Evolutionary conservation across 257 asterid genomes (phyloP).

Genomic region (Coffea canephora): DNA sequence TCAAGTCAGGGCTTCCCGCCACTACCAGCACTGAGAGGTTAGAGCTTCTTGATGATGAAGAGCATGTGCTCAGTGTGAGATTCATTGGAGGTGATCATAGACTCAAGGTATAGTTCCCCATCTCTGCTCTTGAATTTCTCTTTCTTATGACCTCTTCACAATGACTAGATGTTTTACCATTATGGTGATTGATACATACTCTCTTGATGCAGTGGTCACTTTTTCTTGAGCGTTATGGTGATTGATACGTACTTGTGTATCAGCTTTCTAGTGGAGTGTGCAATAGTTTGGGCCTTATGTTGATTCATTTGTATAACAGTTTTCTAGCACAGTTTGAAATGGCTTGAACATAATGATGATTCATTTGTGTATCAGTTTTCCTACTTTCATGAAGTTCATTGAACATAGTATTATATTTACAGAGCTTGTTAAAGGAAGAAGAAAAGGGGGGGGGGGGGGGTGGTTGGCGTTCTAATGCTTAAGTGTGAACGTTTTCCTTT

Average conservation of each 20-base stretch:
- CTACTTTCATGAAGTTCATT: not conserved
- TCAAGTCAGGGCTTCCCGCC: conserved; percentile 84
- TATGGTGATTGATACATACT: no score
- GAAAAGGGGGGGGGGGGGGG: no score
- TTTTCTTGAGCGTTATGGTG: not conserved
- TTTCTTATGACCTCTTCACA: not conserved
- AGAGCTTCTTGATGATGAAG: conserved; percentile 80
- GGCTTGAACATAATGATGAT: not conserved
- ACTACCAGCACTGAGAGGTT: conserved; percentile 84
- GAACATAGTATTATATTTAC: not conserved
- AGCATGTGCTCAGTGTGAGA: conserved; percentile 65
- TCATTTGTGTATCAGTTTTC: not conserved
- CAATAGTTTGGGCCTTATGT: not conserved
- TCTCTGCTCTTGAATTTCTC: conserved; percentile 2
- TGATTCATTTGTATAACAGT: not conserved
- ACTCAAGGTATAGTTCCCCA: conserved; percentile 47
- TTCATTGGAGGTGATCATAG: conserved; percentile 82
- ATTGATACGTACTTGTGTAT: no score
- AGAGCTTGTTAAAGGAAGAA: not conserved
- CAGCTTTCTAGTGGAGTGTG: not conserved
- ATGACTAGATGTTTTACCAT: not conserved
- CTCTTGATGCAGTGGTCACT: not conserved
- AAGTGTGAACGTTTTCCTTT: not conserved
- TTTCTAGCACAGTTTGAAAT: not conserved
- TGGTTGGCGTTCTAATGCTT: not conserved